These are phyloP conservation scores for Saccharum spontaneum DNA, from an alignment of 176 grass and related monocot genomes.

Conservation along the genomic window DNA sequence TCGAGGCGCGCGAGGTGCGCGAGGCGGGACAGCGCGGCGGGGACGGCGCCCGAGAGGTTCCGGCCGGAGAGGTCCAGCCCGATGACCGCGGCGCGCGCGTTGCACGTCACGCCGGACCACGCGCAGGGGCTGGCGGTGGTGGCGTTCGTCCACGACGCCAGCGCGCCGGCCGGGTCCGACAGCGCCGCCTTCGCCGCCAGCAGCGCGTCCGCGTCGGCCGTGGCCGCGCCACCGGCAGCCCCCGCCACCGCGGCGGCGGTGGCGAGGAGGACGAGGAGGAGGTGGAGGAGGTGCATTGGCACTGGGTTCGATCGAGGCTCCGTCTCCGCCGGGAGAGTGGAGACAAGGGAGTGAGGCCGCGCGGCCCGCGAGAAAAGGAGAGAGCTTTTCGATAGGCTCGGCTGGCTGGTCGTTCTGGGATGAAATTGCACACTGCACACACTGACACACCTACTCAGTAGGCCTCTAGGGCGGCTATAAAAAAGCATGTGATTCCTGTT, in stretches of 20 bases:
- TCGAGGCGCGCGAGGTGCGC: slow-evolving; percentile 41
- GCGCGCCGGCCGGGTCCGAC: slow-evolving; percentile 46
- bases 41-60: slow-evolving; percentile 67
- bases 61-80: slow-evolving; percentile 70
- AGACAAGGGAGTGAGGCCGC: slow-evolving; percentile 26
- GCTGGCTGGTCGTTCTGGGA: neutral
- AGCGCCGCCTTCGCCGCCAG: slow-evolving; percentile 64
- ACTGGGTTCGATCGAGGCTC: neutral
- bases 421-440: neutral
- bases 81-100: slow-evolving; percentile 40
- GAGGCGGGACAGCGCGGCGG: slow-evolving; percentile 34
- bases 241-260: neutral
- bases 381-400: neutral
- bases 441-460: neutral
- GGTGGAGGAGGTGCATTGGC: slow-evolving; percentile 16
- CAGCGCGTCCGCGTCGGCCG: slow-evolving; percentile 50
- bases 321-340: slow-evolving; percentile 14
- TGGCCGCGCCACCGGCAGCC: neutral
- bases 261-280: slow-evolving; percentile 5
- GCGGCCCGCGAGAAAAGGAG: neutral
- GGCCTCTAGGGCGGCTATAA: neutral
- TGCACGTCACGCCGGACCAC: slow-evolving; percentile 63
- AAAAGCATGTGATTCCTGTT: slow-evolving; percentile 36
- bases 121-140: slow-evolving; percentile 15
- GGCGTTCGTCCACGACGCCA: slow-evolving; percentile 49